Percentiles rank a stretch among this genome's conserved stretches.
Conservation (phyloP, 2,329 filamentous ascomycete genomes). For the Fusarium solani-melongenae region DNA sequence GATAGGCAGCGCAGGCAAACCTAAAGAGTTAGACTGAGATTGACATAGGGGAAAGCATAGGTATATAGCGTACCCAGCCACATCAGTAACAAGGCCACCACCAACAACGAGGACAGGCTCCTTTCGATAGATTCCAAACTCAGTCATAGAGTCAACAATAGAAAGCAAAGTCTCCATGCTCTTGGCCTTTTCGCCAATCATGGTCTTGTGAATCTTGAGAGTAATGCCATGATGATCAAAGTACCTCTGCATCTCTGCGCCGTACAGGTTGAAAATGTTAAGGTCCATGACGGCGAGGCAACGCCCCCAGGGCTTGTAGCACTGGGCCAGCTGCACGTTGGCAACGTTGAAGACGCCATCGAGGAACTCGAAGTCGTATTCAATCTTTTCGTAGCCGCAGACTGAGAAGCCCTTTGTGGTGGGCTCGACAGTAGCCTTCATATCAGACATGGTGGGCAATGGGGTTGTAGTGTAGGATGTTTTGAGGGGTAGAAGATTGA, state of each 20-base stretch:
- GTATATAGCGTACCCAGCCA: constrained; percentile 70
- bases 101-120: constrained; percentile 75
- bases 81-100: constrained; percentile 77
- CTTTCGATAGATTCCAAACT: constrained; percentile 77
- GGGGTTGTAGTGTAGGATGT: not conserved
- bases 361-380: constrained; percentile 80
- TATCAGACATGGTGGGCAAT: constrained; percentile 70
- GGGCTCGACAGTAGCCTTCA: constrained; percentile 73
- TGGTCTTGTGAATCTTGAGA: constrained; percentile 76
- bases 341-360: constrained; percentile 73
- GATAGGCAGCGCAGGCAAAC: constrained; percentile 77
- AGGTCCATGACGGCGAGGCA: constrained; percentile 76
- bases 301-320: constrained; percentile 73
- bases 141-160: constrained; percentile 79
- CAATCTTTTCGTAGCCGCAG: constrained; percentile 79
- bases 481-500: constrained; percentile 4
- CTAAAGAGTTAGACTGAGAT: constrained; percentile 47
- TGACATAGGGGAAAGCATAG: not conserved
- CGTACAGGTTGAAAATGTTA: constrained; percentile 77
- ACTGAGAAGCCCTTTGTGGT: constrained; percentile 75
- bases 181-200: constrained; percentile 81
- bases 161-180: constrained; percentile 75
- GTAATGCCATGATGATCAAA: constrained; percentile 72
- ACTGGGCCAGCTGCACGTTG: constrained; percentile 71
- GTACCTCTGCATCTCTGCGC: constrained; percentile 72